Base-by-base conservation (phyloP, 1,284 basidiomycete species). In the Naganishia liquefaciens region DNA sequence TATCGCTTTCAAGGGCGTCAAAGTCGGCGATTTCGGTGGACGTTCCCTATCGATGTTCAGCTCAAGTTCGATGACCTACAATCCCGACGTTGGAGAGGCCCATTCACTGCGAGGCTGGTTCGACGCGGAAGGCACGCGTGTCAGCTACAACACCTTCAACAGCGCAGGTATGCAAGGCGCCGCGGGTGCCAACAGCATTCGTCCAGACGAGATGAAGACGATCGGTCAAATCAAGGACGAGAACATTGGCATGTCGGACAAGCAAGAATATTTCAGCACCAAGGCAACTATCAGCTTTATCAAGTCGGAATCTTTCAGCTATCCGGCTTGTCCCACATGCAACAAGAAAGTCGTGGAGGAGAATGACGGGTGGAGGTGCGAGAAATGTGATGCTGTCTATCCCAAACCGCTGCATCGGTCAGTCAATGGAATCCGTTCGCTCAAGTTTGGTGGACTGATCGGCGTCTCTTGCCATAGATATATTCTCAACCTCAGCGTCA, bases 1-100 rank as follows among this genome's bases (percentile, higher is more conserved):
- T 23, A 84, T 93, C 68, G 95, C 94, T 2, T 93, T 96, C 84
- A 97, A 96, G 80, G 90, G 92, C 25, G 91, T 93, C 72, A 94
- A 90, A 79, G 92, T 99, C 46, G 88, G 92, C 46, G 95, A 98
- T 72, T 99, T 91, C 76, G 90, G 90, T 72, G 95, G 88, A 25
- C 85, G 90, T 62, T 89, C 84, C 1, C 82, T 98, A 50, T 92
- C 90, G 27, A 86, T 86, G 83, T 79, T 84, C 67, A 84, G 83
- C 69, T 82, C 82, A 9, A 86, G 85, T 61, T 86, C 86, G 27
- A 90, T 97, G 86, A 80, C 84, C 10, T 75, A 92, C 73, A 90
- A 94, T 73, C 95, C 95, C 3, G 93, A 97, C 70, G 90, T 94
- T 28, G 83, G 86, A 28, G 91, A 95, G 70, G 88, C 91, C 1